Conservation (phyloP, 768 basidiomycete genomes). For the Macrolepiota fuliginosa region DNA sequence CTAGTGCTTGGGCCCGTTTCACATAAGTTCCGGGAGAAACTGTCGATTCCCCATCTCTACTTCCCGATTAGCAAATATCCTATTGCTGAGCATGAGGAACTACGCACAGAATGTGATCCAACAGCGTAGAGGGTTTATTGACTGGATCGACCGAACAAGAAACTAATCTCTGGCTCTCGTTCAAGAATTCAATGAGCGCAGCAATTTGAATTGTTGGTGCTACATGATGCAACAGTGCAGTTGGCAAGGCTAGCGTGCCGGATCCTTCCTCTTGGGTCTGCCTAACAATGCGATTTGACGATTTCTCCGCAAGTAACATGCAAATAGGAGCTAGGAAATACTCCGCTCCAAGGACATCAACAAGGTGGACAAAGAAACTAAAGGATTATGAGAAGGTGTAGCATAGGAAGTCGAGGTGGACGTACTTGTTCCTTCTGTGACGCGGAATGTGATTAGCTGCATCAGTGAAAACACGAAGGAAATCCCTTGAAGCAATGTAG, state of each 20-base stretch:
- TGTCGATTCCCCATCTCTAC: constrained; percentile 63
- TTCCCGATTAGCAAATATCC: background rate
- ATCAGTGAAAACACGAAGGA: constrained; percentile 90
- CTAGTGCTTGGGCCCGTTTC: constrained; percentile 65
- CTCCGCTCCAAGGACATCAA: constrained; percentile 73
- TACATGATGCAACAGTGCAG: constrained; percentile 61
- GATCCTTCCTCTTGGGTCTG: constrained; percentile 60
- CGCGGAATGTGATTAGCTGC: constrained; percentile 90
- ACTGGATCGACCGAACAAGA: constrained; percentile 37
- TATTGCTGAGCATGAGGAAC: background rate
- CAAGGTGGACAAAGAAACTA: constrained; percentile 88
- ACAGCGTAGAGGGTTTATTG: constrained; percentile 40
- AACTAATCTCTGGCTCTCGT: constrained; percentile 63
- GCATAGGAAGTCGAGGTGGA: constrained; percentile 8
- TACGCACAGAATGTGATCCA: constrained; percentile 56
- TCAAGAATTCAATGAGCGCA: constrained; percentile 62
- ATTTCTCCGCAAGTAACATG: constrained; percentile 83
- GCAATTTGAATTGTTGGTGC: constrained; percentile 48
- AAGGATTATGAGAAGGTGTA: background rate
- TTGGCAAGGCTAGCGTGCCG: constrained; percentile 60
- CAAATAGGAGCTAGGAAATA: constrained; percentile 82
- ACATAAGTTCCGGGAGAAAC: constrained; percentile 42
- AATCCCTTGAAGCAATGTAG: constrained; percentile 70
- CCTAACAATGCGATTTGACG: constrained; percentile 64
- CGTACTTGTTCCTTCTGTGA: constrained; percentile 86